Base-by-base conservation (phyloP, 345 rosid genomes). In the Cardamine chenopodiifolia region DNA sequence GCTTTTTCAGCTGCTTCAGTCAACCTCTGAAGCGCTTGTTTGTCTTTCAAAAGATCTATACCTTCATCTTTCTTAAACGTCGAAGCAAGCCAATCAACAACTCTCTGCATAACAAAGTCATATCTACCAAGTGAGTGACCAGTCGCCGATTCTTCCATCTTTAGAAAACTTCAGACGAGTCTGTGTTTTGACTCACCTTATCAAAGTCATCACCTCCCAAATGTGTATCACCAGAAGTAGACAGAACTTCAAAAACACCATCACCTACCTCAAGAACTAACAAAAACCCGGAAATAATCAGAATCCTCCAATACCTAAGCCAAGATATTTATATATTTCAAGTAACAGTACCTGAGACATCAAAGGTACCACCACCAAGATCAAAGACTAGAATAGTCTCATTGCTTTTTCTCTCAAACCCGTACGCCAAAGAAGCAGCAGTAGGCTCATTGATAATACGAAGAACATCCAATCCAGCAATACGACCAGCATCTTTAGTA, bases 181-280 rank as follows among this genome's bases (percentile, higher is more conserved):
- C 31, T 29, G 31, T 29, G 31, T 3, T 44, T 44, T 44, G 1
- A 52, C 79, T 18, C 50, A 90, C 97, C 97, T 92, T 95, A 57
- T 95, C 97, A 67, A 94, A 94, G 75, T 94, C 99, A 82, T 94
- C 99, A 73, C 99, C 99, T n/a, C 99, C 99, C 86, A 94, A 82
- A 83, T 95, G 97, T 1, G 99, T 95, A 77, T 95, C 99, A 5
- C 99, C 99, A 62, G 99, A 92, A 23, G 99, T 92, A 26, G 99
- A 95, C 7, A 95, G 92, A 78, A 95, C 99, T 79, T 95, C 99
- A 80, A 95, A 95, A 44, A 95, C 99, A 73, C 99, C 99, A 80
- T 92, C 99, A 86, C 99, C 99, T 57, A 95, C 99, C 85, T 95
- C 99, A 53, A 95, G 99, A 15, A 44, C 48, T 44, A 42, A 37